A percentile compares a stretch with the other conserved stretches of the same genome.
Conservation (phyloP, 116 monocot genomes). For the Dioscorea cayenensis region DNA sequence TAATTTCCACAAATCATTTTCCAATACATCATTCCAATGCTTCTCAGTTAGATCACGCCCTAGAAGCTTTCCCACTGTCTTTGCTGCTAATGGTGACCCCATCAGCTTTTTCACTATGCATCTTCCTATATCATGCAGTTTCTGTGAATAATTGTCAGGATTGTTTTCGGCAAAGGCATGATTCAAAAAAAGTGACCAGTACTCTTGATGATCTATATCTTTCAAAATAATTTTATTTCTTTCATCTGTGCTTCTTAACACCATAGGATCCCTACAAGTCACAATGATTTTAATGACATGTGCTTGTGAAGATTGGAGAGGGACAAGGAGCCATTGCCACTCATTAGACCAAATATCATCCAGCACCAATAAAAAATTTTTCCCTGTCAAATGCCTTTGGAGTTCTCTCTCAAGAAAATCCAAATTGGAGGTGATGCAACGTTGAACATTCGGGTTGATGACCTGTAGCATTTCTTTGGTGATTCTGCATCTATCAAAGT, state of each 20-base stretch:
- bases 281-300: no score
- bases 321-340: no score
- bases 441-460: not conserved
- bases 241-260: no score
- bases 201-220: not conserved
- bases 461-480: constrained; percentile 9
- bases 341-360: no score
- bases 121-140: not conserved
- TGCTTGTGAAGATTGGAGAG: no score
- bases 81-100: not conserved
- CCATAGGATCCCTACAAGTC: not conserved
- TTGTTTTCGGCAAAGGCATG: not conserved
- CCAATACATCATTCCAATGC: no score
- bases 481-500: constrained; percentile 16
- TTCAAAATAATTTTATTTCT: no score
- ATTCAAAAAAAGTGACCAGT: not conserved
- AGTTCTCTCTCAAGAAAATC: not conserved
- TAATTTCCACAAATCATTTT: no score
- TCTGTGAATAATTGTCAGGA: no score
- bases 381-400: constrained; percentile 7
- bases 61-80: not conserved
- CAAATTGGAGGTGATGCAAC: not conserved
- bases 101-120: not conserved
- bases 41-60: no score
- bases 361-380: no score